phyloP scores from a whole-genome alignment of 805 yeast genomes.

The Hanseniaspora occidentalis region DNA sequence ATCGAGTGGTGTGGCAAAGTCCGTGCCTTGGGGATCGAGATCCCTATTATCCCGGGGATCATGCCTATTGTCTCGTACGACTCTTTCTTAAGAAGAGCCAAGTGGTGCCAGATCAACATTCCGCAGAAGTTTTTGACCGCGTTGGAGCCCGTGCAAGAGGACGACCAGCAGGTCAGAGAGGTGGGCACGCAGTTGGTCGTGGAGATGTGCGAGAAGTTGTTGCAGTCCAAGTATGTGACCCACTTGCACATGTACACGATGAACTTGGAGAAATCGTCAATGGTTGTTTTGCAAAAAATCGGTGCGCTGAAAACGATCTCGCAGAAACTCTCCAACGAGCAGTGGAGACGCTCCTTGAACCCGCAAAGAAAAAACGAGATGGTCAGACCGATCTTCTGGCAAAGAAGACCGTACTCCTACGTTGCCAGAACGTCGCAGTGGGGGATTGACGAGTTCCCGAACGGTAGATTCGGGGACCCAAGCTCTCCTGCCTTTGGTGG shows the following conservation, averaged over 20 bases:
- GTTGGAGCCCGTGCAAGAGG: constrained; percentile 76
- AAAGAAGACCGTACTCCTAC: constrained; percentile 81
- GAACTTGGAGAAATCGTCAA: constrained; percentile 87
- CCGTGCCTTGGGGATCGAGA: constrained; percentile 57
- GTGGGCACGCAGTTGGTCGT: constrained; percentile 73
- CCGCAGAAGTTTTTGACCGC: constrained; percentile 61
- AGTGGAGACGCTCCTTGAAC: constrained; percentile 88
- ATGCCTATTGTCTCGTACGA: constrained; percentile 98
- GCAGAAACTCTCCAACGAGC: constrained; percentile 31
- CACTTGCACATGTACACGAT: constrained; percentile 95
- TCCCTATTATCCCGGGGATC: constrained; percentile 93
- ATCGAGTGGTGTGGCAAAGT: constrained; percentile 68
- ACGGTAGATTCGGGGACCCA: constrained; percentile 98
- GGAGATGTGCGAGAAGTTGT: constrained; percentile 65
- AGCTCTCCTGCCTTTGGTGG: constrained; percentile 96
- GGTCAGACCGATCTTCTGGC: constrained; percentile 94
- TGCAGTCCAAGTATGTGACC: constrained; percentile 59
- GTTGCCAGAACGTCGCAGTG: constrained; percentile 82
- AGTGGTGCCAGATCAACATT: constrained; percentile 79
- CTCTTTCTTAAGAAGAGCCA: constrained; percentile 83
- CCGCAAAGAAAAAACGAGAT: constrained; percentile 69
- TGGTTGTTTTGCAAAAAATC: constrained; percentile 74
- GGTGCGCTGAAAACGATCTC: constrained; percentile 23
- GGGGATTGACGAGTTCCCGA: constrained; percentile 84
- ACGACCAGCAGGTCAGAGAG: constrained; percentile 78